Evolutionary conservation across 257 asterid genomes (phyloP).

Genomic region (Ilex aquifolium): DNA sequence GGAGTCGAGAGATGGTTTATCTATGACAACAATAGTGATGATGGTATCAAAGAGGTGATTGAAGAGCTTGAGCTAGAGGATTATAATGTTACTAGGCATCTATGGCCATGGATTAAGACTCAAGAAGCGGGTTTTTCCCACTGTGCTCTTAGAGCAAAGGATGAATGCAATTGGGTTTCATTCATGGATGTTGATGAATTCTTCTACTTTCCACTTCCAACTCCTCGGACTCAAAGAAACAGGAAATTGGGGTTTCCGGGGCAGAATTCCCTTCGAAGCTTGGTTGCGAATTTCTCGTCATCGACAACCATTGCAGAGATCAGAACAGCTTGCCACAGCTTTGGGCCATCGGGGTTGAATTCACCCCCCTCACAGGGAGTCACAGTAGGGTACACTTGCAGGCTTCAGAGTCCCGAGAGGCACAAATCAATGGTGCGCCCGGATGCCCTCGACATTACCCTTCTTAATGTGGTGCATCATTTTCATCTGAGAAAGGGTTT

Average conservation of each 20-base stretch:
- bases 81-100: slow-evolving; percentile 71
- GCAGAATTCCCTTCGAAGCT: slow-evolving; percentile 40
- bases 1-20: slow-evolving; percentile 95
- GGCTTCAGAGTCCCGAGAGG: slow-evolving; percentile 91
- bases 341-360: slow-evolving; percentile 82
- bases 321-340: slow-evolving; percentile 82
- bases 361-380: slow-evolving; percentile 67
- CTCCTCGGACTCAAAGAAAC: slow-evolving; percentile 26
- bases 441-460: slow-evolving; percentile 59
- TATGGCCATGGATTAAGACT: slow-evolving; percentile 98
- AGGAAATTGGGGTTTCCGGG: slow-evolving; percentile 40
- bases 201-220: slow-evolving; percentile 68
- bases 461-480: slow-evolving; percentile 86
- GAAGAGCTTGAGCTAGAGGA: slow-evolving; percentile 41
- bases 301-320: slow-evolving; percentile 62
- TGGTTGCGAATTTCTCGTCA: slow-evolving; percentile 57
- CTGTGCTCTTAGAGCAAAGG: slow-evolving; percentile 76
- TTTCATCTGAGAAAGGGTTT: slow-evolving; percentile 58
- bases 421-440: slow-evolving; percentile 85
- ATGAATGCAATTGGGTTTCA: slow-evolving; percentile 77
- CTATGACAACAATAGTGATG: slow-evolving; percentile 89
- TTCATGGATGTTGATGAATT: slow-evolving; percentile 97
- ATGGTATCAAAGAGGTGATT: slow-evolving; percentile 44
- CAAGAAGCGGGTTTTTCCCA: slow-evolving; percentile 99
- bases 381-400: slow-evolving; percentile 83